Conservation (phyloP, 1,284 basidiomycete species). For the Dichomitus squalens region DNA sequence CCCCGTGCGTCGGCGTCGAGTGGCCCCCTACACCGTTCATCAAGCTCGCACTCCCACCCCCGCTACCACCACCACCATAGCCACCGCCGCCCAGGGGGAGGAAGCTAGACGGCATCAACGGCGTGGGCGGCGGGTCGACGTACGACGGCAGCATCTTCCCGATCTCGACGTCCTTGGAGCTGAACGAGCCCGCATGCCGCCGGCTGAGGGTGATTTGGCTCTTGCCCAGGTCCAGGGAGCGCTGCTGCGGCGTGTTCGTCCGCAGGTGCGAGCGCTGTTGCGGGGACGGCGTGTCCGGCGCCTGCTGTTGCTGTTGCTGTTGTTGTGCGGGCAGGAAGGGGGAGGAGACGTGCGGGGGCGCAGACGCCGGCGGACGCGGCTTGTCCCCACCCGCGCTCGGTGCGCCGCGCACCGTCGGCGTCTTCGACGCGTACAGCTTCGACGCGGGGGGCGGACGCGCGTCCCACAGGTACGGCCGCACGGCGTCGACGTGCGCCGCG, state of each 20-base stretch:
- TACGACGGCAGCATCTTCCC: slow-evolving; percentile 80
- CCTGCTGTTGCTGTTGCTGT: slow-evolving; percentile 8
- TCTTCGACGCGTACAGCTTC: slow-evolving; percentile 28
- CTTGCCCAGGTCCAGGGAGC: slow-evolving; percentile 30
- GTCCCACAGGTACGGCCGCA: slow-evolving; percentile 66
- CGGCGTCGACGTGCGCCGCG: slow-evolving; percentile 70
- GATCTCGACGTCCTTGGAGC: slow-evolving; percentile 87
- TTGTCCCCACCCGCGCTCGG: slow-evolving; percentile 11
- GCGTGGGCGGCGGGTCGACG: slow-evolving; percentile 37
- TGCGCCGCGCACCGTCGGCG: slow-evolving; percentile 23
- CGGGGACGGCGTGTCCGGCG: background rate
- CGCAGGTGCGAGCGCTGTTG: slow-evolving; percentile 22
- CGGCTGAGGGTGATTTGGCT: slow-evolving; percentile 50
- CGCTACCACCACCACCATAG: too few relatives aligned
- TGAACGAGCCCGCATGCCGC: slow-evolving; percentile 93
- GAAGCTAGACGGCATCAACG: slow-evolving; percentile 16
- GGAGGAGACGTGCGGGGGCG: slow-evolving; percentile 29
- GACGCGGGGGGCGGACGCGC: slow-evolving; percentile 38
- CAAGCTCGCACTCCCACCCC: background rate
- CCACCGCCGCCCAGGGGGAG: slow-evolving; percentile 1
- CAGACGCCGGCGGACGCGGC: slow-evolving; percentile 27
- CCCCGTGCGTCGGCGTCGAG: slow-evolving; percentile 40
- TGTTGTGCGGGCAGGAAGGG: slow-evolving; percentile 24
- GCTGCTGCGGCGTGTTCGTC: slow-evolving; percentile 24
- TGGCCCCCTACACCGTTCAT: slow-evolving; percentile 21